phyloP scores from a whole-genome alignment of 768 basidiomycete genomes.

The Naematelia aurantialba region DNA sequence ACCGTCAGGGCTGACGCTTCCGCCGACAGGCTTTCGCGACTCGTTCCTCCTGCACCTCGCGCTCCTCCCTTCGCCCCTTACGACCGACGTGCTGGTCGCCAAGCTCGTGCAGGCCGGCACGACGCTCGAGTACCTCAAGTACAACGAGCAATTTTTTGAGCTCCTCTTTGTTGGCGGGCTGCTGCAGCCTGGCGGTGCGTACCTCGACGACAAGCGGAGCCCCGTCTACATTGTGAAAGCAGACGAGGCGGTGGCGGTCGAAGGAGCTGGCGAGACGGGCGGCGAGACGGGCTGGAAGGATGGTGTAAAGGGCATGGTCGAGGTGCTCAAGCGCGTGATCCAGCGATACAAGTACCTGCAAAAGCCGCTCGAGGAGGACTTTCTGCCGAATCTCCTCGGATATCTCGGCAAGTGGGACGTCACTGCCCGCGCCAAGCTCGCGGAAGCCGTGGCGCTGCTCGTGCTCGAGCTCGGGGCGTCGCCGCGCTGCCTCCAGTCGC shows the following conservation, averaged over 20 bases:
- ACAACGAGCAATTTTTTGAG: slow-evolving; percentile 95
- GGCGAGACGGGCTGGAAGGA: slow-evolving; percentile 37
- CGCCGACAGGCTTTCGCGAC: slow-evolving; percentile 44
- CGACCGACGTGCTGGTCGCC: slow-evolving; percentile 40
- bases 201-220: slow-evolving; percentile 73
- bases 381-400: slow-evolving; percentile 74
- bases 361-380: slow-evolving; percentile 82
- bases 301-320: slow-evolving; percentile 84
- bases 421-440: slow-evolving; percentile 74
- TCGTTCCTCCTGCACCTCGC: slow-evolving; percentile 45
- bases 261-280: too few relatives aligned
- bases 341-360: slow-evolving; percentile 99
- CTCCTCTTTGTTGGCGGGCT: slow-evolving; percentile 92
- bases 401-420: slow-evolving; percentile 71
- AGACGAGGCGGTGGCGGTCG: slow-evolving; percentile 57
- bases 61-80: slow-evolving; percentile 40
- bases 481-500: slow-evolving; percentile 69
- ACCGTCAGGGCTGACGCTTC: slow-evolving; percentile 2
- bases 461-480: slow-evolving; percentile 77
- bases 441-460: slow-evolving; percentile 73
- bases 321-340: slow-evolving; percentile 92
- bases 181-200: slow-evolving; percentile 90
- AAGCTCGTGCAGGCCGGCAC: slow-evolving; percentile 82
- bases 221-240: slow-evolving; percentile 61
- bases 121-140: slow-evolving; percentile 91